A percentile compares a stretch with the other conserved stretches of the same genome.
Evolutionary conservation across 768 basidiomycete species (phyloP).

Genomic region (Rhodotorula babjevae): DNA sequence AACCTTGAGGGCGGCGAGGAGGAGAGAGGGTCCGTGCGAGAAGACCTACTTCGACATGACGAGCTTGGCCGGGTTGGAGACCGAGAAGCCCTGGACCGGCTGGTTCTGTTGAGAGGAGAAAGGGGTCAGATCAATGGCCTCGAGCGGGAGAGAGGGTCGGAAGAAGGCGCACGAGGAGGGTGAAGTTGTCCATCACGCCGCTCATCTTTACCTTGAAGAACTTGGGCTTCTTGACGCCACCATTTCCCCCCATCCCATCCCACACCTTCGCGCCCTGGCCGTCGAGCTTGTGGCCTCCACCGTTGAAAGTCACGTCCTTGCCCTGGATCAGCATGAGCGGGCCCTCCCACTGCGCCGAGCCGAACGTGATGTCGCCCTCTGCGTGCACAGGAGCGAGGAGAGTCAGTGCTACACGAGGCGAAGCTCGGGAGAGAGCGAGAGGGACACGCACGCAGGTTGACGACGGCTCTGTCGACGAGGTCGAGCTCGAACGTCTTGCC

Average conservation of each 20-base stretch:
- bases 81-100: conserved; percentile 7
- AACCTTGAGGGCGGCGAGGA: too few species aligned
- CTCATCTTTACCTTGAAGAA: conserved; percentile 7
- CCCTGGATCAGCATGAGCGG: conserved; percentile 2
- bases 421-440: too few species aligned
- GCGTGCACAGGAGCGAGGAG: too few species aligned
- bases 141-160: rapidly evolving
- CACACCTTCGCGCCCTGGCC: conserved; percentile 1
- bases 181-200: background rate
- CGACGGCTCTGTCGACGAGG: background rate
- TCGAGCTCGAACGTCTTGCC: conserved; percentile 6
- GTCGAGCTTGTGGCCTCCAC: background rate
- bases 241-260: conserved; percentile 4
- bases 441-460: background rate
- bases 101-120: background rate
- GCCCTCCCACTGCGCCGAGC: background rate
- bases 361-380: conserved; percentile 11
- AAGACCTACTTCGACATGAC: background rate
- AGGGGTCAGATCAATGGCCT: too few species aligned
- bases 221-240: conserved; percentile 11
- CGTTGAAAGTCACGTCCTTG: background rate
- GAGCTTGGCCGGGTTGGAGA: background rate
- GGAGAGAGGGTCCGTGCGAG: too few species aligned
- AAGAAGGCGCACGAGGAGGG: conserved; percentile 1
- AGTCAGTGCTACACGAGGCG: too few species aligned